phyloP scores from a whole-genome alignment of 306 rosid genomes.

The Cucurbita pepo region DNA sequence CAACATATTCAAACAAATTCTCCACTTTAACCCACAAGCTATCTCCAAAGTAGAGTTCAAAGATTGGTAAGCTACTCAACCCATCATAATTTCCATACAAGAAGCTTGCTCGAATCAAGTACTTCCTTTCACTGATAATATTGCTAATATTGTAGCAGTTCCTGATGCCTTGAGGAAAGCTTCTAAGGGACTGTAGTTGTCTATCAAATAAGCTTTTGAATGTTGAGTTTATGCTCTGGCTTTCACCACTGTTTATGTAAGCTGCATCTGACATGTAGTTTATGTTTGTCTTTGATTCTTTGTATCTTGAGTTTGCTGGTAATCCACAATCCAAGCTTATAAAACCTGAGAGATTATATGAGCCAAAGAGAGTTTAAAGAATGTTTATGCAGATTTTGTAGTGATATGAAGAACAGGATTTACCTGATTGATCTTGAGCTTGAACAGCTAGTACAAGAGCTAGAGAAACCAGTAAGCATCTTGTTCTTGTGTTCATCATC shows the following conservation, averaged over 20 bases:
- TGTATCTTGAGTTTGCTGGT: neutral
- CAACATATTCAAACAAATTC: neutral
- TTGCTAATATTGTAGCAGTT: constrained; percentile 25
- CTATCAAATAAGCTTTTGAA: neutral
- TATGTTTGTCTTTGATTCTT: neutral
- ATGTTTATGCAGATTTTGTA: too few species aligned
- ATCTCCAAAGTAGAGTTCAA: constrained; percentile 7
- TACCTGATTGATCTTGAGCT: too few species aligned
- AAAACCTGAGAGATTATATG: neutral
- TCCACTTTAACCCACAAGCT: neutral
- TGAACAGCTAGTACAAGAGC: too few species aligned
- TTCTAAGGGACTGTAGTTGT: constrained; percentile 6
- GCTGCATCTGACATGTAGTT: neutral
- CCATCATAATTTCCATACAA: constrained; percentile 27
- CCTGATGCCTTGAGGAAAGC: constrained; percentile 18
- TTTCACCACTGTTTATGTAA: neutral
- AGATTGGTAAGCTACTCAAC: neutral
- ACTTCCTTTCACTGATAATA: neutral
- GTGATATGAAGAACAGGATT: too few species aligned
- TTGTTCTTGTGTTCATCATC: too few species aligned
- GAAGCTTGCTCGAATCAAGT: constrained; percentile 22
- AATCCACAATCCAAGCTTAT: constrained; percentile 10
- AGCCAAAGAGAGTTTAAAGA: too few species aligned
- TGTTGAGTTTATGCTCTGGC: neutral
- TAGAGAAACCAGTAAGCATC: too few species aligned